These are phyloP conservation scores for Aspergillus novofumigatus DNA, from an alignment of 2,329 filamentous ascomycete genomes.

Conservation along the genomic window DNA sequence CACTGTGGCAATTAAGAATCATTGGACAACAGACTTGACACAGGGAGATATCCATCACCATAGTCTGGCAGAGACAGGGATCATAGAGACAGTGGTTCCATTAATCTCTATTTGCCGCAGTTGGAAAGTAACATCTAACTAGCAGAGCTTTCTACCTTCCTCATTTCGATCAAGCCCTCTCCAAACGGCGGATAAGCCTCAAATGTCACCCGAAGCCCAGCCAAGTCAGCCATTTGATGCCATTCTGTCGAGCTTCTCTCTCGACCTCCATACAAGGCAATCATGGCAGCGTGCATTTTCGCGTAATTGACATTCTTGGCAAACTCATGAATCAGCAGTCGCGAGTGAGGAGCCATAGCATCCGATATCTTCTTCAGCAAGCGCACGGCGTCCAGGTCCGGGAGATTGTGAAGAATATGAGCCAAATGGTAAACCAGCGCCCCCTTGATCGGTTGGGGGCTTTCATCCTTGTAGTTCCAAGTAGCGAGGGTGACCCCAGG, in stretches of 20 bases:
- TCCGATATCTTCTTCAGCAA: slow-evolving; percentile 33
- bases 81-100: background rate
- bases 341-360: slow-evolving; percentile 32
- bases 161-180: slow-evolving; percentile 37
- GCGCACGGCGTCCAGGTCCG: slow-evolving; percentile 33
- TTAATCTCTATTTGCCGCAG: background rate
- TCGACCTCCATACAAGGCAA: slow-evolving; percentile 32
- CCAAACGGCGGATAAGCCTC: slow-evolving; percentile 31
- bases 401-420: slow-evolving; percentile 36
- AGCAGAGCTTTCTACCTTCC: background rate
- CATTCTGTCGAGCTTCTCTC: slow-evolving; percentile 33
- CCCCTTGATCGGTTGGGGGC: slow-evolving; percentile 29
- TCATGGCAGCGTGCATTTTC: slow-evolving; percentile 36
- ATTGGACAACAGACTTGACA: background rate
- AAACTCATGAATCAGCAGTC: slow-evolving; percentile 35
- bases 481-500: slow-evolving; percentile 27
- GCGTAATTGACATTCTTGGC: slow-evolving; percentile 34
- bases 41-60: no score
- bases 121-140: background rate
- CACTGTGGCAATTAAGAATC: no score
- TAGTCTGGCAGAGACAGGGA: background rate
- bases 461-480: slow-evolving; percentile 35
- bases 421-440: slow-evolving; percentile 33
- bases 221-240: slow-evolving; percentile 30
- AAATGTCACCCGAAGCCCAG: slow-evolving; percentile 32